Base-by-base conservation (phyloP, 345 rosid species). In the Angophora floribunda region DNA sequence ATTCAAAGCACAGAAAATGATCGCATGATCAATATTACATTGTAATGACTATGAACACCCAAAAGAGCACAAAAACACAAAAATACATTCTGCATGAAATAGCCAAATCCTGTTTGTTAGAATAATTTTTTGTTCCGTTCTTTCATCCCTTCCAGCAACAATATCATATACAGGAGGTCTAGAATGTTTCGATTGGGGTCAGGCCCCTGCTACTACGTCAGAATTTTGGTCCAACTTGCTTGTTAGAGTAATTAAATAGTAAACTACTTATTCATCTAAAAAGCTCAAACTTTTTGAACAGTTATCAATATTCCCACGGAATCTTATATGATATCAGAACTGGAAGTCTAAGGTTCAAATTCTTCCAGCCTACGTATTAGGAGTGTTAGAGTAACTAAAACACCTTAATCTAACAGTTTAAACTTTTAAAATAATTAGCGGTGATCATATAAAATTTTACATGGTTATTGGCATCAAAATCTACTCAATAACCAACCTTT, bases 181-280 rank as follows among this genome's bases (percentile, higher is more conserved):
- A 36, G 1, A 17, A 7, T 70, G 21, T 70, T 67, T 70, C 47
- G 36, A 8, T 32, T 70, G 24, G 45, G 80, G 80, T 5, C 47
- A 1, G 6, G 47, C 7, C 1, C 22, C 80, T 4, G 22, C 1
- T 16, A 41, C 80, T 21, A 4, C 0, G 1, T 70, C 24, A 17
- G 13, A 36, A 36, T 70, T 70, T 70, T 70, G 80, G 80, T 36
- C 45, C 13, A 36, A 70, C 47, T 70, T 70, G 21, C 1, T 65
- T 57, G 59, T 53, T 53, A 19, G 59, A 53, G 59, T 9, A 53
- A 3, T 19, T 53, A 53, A 53, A 53, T 53, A 53, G 7, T 53
- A 53, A 53, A 53, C 9, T 19, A 0, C 59, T 53, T 4, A 17
- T 0, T 9, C 59, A 53, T 19, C 24, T 19, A 53, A 53, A 53